Evolutionary conservation across 768 basidiomycete species (phyloP).

Genomic region (Suillus tomentosus): DNA sequence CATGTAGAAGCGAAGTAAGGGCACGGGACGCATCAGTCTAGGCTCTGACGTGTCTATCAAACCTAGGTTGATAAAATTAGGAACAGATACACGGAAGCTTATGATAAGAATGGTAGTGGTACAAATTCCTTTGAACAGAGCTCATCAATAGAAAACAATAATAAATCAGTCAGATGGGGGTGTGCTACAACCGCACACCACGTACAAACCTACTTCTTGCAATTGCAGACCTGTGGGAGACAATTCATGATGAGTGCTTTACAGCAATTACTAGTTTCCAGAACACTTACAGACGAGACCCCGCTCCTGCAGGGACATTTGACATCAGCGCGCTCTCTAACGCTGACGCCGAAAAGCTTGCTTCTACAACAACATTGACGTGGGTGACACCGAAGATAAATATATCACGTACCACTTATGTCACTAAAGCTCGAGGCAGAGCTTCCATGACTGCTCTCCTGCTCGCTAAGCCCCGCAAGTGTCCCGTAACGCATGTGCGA

Average conservation of each 20-base stretch:
- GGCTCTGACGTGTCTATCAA: neutral
- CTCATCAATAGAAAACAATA: constrained; percentile 9
- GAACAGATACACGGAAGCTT: neutral
- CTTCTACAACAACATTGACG: constrained; percentile 43
- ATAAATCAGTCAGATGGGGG: neutral
- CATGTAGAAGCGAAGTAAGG: neutral
- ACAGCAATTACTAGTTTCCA: neutral
- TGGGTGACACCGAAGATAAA: neutral
- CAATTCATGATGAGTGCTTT: neutral
- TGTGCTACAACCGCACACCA: constrained; percentile 28
- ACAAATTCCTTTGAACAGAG: neutral
- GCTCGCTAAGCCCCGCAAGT: constrained; percentile 49
- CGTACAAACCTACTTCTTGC: constrained; percentile 35
- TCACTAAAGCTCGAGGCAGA: constrained; percentile 86
- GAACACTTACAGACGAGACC: constrained; percentile 68
- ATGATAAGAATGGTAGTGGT: neutral
- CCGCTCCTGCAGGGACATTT: constrained; percentile 59
- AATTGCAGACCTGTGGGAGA: constrained; percentile 34
- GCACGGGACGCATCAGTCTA: neutral
- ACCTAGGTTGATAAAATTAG: neutral
- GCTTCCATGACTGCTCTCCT: constrained; percentile 66
- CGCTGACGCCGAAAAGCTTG: constrained; percentile 76
- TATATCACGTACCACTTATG: constrained; percentile 63
- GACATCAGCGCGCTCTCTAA: constrained; percentile 80
- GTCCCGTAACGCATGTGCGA: constrained; percentile 50